phyloP scores from a whole-genome alignment of 179 eudicot species.

The Gypsophila paniculata region DNA sequence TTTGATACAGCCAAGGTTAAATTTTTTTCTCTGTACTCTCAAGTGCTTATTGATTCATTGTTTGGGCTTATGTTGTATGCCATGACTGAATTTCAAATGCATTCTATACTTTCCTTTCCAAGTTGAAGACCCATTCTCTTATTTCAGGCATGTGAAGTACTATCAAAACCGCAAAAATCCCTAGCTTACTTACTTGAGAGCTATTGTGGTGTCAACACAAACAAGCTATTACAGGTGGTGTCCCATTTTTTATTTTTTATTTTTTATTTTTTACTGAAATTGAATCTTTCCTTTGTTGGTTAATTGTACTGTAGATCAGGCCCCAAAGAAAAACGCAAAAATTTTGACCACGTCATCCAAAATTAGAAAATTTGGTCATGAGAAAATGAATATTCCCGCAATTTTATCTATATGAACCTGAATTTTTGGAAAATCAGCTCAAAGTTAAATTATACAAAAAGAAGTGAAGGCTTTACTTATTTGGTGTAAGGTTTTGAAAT shows the following conservation, averaged over 20 bases:
- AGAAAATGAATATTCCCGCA: neutral
- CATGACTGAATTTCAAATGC: neutral
- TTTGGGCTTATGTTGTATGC: neutral
- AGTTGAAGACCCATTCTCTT: neutral
- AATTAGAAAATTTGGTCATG: neutral
- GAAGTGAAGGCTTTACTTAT: neutral
- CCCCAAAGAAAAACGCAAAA: no score
- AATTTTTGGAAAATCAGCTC: neutral
- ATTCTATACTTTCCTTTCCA: neutral
- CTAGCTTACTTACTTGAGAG: constrained; percentile 90
- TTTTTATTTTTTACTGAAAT: neutral
- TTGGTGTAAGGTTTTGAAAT: neutral
- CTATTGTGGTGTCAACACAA: constrained; percentile 68
- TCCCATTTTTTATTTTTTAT: neutral
- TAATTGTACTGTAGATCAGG: neutral
- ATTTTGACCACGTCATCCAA: neutral
- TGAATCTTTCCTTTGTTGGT: constrained; percentile 10
- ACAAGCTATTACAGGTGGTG: constrained; percentile 82
- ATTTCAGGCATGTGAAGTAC: constrained; percentile 84
- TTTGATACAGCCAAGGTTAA: constrained; percentile 95
- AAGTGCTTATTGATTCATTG: neutral
- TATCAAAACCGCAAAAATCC: constrained; percentile 90
- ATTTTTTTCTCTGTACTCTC: neutral
- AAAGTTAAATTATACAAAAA: no score
- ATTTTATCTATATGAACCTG: neutral